Base-by-base conservation (phyloP, 768 basidiomycete species). In the Lactifluus echinatus region DNA sequence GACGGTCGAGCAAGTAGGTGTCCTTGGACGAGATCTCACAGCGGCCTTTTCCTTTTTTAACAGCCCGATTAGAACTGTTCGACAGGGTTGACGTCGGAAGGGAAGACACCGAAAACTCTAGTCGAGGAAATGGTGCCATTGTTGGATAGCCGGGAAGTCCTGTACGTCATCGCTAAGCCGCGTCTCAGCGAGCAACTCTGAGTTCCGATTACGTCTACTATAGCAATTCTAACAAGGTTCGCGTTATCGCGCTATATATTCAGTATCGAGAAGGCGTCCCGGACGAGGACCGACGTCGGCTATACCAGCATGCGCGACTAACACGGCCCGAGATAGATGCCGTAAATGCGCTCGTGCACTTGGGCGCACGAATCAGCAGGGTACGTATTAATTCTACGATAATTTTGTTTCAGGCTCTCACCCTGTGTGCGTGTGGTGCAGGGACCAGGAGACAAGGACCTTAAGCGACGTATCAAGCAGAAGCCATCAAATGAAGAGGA, bases 91-190 rank as follows among this genome's bases (percentile, higher is more conserved):
- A 97, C 89, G 6, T 76, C 87, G 0, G 92, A 97, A 64, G 94
- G 94, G 1, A 97, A 96, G 73, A 77, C 83, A n/a, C 96, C 96
- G 2, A 97, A 96, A 69, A 82, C 81, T 0, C 73, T 99, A 3
- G 93, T 99, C 2, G 96, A 98, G 68, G 94, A 99, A 69, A 98
- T 99, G 96, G 94, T 99, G 0, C 95, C 96, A 0, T 72, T 99
- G 29, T 77, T 99, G 24, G 95, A 94, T 66, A 86, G 88, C 67
- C 79, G 84, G 52, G 85, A 89, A 17, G 82, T 97, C 55, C 78
- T 84, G 94, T 93, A 70, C 66, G 49, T 57, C 34, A 37, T 47
- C 33, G n/a, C 14, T 24, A 23, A 12, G 36, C 6, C 19, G 34
- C 53, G 26, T 40, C 42, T 14, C 10, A 8, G 31, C 31, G 8